Percentiles rank a stretch among this genome's conserved stretches.
These are phyloP conservation scores for Podospora bellae-mahoneyi DNA, from an alignment of 495 filamentous ascomycete species.

Conservation along the genomic window DNA sequence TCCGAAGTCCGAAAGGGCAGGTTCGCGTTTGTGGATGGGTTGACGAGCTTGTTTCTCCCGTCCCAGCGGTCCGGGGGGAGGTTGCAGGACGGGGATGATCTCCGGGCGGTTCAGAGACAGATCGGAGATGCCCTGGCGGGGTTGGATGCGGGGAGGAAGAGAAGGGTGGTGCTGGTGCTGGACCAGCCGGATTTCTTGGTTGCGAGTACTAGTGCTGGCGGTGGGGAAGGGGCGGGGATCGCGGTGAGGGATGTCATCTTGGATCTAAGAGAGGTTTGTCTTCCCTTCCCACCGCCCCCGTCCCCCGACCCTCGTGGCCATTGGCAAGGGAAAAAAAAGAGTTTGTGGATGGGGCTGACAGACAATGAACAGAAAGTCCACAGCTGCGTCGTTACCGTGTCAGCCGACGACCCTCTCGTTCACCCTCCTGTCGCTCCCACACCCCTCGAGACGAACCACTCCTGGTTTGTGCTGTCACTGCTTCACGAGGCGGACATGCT, in stretches of 20 bases:
- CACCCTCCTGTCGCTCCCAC: constrained; percentile 56
- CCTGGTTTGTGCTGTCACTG: constrained; percentile 62
- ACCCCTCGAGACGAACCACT: constrained; percentile 66
- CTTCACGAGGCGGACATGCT: constrained; percentile 71
- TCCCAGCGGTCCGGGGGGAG: too few relatives aligned
- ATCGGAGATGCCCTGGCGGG: not conserved
- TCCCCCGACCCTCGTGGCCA: too few relatives aligned
- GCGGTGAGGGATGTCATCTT: constrained; percentile 45
- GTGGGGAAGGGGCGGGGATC: constrained; percentile 9
- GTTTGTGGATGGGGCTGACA: not conserved
- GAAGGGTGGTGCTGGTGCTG: constrained; percentile 47
- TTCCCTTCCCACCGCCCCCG: not conserved
- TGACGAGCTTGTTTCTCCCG: constrained; percentile 28
- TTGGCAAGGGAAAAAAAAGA: not conserved
- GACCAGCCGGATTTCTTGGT: constrained; percentile 55
- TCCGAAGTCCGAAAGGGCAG: constrained; percentile 52
- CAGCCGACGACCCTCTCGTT: constrained; percentile 68
- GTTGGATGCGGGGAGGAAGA: not conserved
- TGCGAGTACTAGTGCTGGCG: not conserved
- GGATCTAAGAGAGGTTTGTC: constrained; percentile 52
- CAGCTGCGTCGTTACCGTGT: constrained; percentile 62
- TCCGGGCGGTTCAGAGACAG: not conserved
- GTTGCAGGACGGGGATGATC: not conserved
- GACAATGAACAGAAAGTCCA: constrained; percentile 43
- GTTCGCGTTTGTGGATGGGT: constrained; percentile 71